These are phyloP conservation scores for Trichoderma polysporum DNA, from an alignment of 2,329 filamentous ascomycete genomes.

Conservation along the genomic window DNA sequence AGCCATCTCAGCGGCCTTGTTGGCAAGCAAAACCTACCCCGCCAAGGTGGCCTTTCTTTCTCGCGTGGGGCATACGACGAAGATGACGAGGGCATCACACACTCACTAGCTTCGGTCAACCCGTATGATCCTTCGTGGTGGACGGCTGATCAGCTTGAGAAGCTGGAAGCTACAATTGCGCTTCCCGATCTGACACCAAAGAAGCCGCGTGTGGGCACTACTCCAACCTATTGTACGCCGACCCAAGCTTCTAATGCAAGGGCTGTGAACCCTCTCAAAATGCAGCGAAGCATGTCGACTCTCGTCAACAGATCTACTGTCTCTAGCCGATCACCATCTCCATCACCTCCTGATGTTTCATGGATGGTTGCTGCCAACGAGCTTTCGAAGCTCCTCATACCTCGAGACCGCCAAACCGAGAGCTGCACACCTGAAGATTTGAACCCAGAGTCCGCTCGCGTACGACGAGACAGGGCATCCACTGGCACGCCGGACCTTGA, in stretches of 20 bases:
- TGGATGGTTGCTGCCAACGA: constrained; percentile 86
- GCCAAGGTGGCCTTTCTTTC: background rate
- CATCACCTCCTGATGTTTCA: constrained; percentile 76
- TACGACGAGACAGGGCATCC: constrained; percentile 64
- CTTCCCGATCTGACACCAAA: constrained; percentile 48
- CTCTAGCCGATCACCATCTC: constrained; percentile 50
- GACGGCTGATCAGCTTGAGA: constrained; percentile 63
- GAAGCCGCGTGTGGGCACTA: constrained; percentile 55
- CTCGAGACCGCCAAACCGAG: constrained; percentile 67
- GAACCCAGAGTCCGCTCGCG: constrained; percentile 63
- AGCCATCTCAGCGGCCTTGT: constrained; percentile 86
- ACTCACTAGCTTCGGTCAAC: constrained; percentile 34
- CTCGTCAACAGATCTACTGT: constrained; percentile 33
- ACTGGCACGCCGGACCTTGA: constrained; percentile 34
- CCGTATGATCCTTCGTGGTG: constrained; percentile 72
- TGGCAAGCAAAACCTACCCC: constrained; percentile 44
- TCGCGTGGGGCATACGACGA: constrained; percentile 38
- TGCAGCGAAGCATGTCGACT: constrained; percentile 63
- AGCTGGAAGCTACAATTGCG: constrained; percentile 62
- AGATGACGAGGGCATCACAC: constrained; percentile 23
- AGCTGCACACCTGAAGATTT: constrained; percentile 80
- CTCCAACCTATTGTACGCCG: constrained; percentile 78
- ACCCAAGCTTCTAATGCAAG: constrained; percentile 87
- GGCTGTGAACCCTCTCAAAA: constrained; percentile 65
- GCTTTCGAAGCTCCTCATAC: constrained; percentile 78